A percentile compares a stretch with the other conserved stretches of the same genome.
These are phyloP conservation scores for Tripterygium wilfordii DNA, from an alignment of 177 flowering plant genomes.

Conservation along the genomic window DNA sequence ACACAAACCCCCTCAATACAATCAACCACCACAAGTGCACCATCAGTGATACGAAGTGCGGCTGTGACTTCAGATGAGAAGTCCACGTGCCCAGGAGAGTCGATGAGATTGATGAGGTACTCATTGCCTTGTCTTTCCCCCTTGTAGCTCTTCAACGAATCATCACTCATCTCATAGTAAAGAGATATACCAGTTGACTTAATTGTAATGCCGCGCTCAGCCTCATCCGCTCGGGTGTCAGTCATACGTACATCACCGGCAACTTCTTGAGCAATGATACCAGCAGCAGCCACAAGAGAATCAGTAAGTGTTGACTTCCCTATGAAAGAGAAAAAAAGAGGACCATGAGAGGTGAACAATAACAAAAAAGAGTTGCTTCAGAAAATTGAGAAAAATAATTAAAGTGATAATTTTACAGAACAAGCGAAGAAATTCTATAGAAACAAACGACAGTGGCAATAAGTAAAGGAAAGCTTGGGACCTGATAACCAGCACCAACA, in stretches of 20 bases:
- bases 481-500: too few species aligned
- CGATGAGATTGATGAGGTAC: slow-evolving; percentile 56
- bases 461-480: too few species aligned
- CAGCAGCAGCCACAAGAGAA: slow-evolving; percentile 62
- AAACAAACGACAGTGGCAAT: too few species aligned
- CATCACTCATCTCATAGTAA: slow-evolving; percentile 47
- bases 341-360: too few species aligned
- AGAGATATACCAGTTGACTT: slow-evolving; percentile 61
- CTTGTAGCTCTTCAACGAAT: slow-evolving; percentile 31
- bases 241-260: slow-evolving; percentile 67
- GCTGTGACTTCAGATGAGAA: slow-evolving; percentile 60
- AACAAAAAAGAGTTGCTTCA: too few species aligned
- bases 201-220: slow-evolving; percentile 57
- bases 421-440: too few species aligned
- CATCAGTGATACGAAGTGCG: slow-evolving; percentile 59
- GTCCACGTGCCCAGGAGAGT: slow-evolving; percentile 59
- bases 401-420: too few species aligned
- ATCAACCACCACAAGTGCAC: slow-evolving; percentile 52
- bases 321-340: slow-evolving; percentile 10
- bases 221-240: slow-evolving; percentile 52
- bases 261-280: slow-evolving; percentile 58
- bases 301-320: slow-evolving; percentile 57
- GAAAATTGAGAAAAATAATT: too few species aligned
- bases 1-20: slow-evolving; percentile 57
- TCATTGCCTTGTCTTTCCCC: slow-evolving; percentile 45